These are phyloP conservation scores for Bretschneidera sinensis DNA, from an alignment of 345 rosid species.

Conservation along the genomic window DNA sequence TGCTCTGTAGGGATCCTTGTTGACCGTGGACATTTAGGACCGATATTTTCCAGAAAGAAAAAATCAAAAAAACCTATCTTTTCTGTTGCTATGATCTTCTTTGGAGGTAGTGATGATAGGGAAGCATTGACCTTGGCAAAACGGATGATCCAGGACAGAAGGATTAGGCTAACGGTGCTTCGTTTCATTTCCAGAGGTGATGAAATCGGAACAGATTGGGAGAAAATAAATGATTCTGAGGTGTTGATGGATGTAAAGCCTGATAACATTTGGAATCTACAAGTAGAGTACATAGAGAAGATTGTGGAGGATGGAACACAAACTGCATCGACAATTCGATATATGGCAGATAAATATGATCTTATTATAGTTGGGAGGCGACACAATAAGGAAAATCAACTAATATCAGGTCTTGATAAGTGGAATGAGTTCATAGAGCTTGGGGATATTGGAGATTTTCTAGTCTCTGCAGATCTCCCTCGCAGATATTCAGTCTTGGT, in stretches of 20 bases:
- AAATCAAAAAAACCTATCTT: not conserved
- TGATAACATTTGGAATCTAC: not conserved
- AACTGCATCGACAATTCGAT: conserved; percentile 11
- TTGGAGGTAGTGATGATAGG: conserved; percentile 37
- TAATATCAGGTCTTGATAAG: conserved; percentile 3
- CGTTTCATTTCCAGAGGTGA: not conserved
- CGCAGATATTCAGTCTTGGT: conserved; percentile 23
- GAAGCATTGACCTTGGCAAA: conserved; percentile 30
- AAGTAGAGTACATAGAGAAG: not conserved
- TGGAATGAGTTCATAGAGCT: conserved; percentile 29
- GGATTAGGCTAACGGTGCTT: conserved; percentile 14
- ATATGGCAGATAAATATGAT: conserved; percentile 10
- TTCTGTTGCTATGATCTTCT: conserved; percentile 17
- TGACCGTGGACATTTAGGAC: conserved; percentile 15
- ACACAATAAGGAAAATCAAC: conserved; percentile 4
- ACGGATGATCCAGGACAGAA: conserved; percentile 21
- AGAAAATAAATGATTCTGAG: conserved; percentile 4
- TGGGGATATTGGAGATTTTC: conserved; percentile 24
- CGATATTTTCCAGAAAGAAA: not conserved
- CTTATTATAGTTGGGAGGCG: conserved; percentile 24
- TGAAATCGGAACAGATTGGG: not conserved
- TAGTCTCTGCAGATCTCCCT: conserved; percentile 21
- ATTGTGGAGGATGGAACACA: conserved; percentile 15
- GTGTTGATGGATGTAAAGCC: conserved; percentile 10
- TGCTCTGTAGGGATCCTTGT: conserved; percentile 37